Conservation (phyloP, 2,329 filamentous ascomycete genomes). For the Myriangium duriaei region DNA sequence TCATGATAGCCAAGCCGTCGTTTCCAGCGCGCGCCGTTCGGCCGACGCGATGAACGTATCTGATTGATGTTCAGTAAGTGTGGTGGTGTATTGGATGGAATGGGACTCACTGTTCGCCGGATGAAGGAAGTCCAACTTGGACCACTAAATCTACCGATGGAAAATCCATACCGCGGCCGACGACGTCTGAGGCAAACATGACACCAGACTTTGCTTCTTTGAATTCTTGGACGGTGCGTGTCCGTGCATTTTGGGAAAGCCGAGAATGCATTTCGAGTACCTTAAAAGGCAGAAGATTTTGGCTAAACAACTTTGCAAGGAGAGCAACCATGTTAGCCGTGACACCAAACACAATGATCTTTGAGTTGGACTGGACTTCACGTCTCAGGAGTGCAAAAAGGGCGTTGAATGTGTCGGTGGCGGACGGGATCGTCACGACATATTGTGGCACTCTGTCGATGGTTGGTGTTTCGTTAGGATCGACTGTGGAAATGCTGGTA, state of each 20-base stretch:
- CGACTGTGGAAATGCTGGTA: constrained; percentile 32
- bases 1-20: constrained; percentile 41
- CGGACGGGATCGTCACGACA: constrained; percentile 26
- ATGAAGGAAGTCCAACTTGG: constrained; percentile 52
- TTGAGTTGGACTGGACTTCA: constrained; percentile 31
- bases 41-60: constrained; percentile 93
- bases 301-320: constrained; percentile 23
- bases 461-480: constrained; percentile 32
- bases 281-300: constrained; percentile 23
- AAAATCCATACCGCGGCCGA: constrained; percentile 93
- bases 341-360: constrained; percentile 35
- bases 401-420: constrained; percentile 33
- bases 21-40: constrained; percentile 84
- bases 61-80: no score
- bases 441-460: constrained; percentile 39
- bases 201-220: constrained; percentile 35
- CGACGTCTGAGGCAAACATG: constrained; percentile 53
- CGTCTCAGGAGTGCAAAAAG: constrained; percentile 33
- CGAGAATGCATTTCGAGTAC: constrained; percentile 33
- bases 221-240: constrained; percentile 32
- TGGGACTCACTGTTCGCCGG: constrained; percentile 39
- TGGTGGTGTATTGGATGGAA: no score
- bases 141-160: constrained; percentile 87
- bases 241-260: constrained; percentile 30
- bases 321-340: constrained; percentile 33